Conservation (phyloP, 495 filamentous ascomycete genomes). For the Trichoderma parareesei region DNA sequence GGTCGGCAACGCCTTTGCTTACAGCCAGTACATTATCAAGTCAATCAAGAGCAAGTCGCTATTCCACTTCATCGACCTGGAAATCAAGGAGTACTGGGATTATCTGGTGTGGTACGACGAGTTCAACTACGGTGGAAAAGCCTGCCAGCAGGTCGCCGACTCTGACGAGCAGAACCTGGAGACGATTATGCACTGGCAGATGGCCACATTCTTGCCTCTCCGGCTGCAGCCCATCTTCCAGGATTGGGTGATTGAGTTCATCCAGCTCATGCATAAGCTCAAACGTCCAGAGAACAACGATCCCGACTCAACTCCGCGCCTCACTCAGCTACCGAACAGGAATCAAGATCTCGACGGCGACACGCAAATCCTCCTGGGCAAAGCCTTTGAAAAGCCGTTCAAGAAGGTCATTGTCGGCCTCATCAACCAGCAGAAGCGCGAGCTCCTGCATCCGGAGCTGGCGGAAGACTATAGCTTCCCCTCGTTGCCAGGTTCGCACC, state of each 20-base stretch:
- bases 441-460: conserved; percentile 83
- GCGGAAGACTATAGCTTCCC: conserved; percentile 86
- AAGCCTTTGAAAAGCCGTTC: conserved; percentile 75
- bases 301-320: conserved; percentile 53
- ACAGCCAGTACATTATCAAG: conserved; percentile 94
- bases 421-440: conserved; percentile 73
- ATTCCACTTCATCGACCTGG: conserved; percentile 94
- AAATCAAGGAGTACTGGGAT: conserved; percentile 99
- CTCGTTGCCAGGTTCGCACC: conserved; percentile 67
- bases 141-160: conserved; percentile 74
- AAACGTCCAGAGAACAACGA: conserved; percentile 55
- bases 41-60: conserved; percentile 89
- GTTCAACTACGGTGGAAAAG: conserved; percentile 96
- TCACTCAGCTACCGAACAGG: conserved; percentile 64
- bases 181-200: conserved; percentile 97
- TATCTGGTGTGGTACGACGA: conserved; percentile 99
- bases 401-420: conserved; percentile 78
- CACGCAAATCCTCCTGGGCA: conserved; percentile 57
- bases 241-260: conserved; percentile 89
- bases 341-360: conserved; percentile 41
- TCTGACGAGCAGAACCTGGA: conserved; percentile 77
- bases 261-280: conserved; percentile 82
- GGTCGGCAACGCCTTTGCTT: conserved; percentile 94
- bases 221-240: conserved; percentile 80
- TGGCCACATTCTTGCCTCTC: conserved; percentile 75